Conservation (phyloP, 2,329 filamentous ascomycete species). For the Pseudogymnoascus sp. region DNA sequence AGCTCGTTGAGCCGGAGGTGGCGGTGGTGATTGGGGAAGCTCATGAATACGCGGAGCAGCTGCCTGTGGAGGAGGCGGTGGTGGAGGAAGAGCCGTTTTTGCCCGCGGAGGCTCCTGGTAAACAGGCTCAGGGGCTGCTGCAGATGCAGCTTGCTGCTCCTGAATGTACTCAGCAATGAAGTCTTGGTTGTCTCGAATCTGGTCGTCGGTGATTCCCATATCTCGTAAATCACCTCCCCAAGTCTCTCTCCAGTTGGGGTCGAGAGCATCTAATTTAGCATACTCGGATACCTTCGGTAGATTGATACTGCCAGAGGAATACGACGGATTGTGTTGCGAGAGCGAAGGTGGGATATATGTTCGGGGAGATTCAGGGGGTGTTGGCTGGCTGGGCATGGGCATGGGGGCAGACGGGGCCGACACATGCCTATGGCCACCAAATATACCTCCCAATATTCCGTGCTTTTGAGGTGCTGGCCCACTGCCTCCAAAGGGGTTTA, state of each 20-base stretch:
- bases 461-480: constrained; percentile 32
- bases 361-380: constrained; percentile 49
- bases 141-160: constrained; percentile 39
- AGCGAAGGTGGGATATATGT: constrained; percentile 30
- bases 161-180: constrained; percentile 58
- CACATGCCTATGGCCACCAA: constrained; percentile 49
- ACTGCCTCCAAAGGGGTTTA: constrained; percentile 60
- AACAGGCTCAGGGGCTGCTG: constrained; percentile 29
- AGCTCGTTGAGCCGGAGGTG: constrained; percentile 25
- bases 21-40: constrained; percentile 22
- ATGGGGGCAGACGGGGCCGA: constrained; percentile 36
- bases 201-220: constrained; percentile 56
- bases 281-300: constrained; percentile 46
- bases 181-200: constrained; percentile 59
- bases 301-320: constrained; percentile 35
- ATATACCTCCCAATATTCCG: constrained; percentile 50
- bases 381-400: constrained; percentile 21
- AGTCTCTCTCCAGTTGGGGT: constrained; percentile 55
- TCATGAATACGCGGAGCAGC: constrained; percentile 27
- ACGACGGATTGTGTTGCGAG: constrained; percentile 29
- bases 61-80: constrained; percentile 45
- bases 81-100: constrained; percentile 45
- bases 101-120: constrained; percentile 34
- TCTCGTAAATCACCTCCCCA: constrained; percentile 55
- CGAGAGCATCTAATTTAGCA: constrained; percentile 53